phyloP scores from a whole-genome alignment of 2,329 filamentous ascomycete species.

The Pseudomassariella vexata region DNA sequence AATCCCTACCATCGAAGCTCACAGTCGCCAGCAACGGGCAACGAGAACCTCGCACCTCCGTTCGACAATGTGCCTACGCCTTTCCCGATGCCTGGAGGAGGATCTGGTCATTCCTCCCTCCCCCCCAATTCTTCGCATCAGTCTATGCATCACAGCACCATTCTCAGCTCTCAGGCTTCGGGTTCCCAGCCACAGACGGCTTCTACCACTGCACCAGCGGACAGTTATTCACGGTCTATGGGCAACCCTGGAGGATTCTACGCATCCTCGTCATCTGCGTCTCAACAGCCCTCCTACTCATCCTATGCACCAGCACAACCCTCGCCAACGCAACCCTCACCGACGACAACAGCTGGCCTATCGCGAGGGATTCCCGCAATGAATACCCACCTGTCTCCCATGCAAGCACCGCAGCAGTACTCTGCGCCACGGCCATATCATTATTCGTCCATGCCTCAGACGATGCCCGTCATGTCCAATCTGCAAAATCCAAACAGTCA shows the following conservation, averaged over 20 bases:
- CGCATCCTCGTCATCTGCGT: slow-evolving; percentile 37
- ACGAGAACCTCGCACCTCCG: slow-evolving; percentile 60
- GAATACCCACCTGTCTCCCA: slow-evolving; percentile 33
- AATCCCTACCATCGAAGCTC: slow-evolving; percentile 41
- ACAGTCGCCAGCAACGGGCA: slow-evolving; percentile 51
- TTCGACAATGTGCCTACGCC: slow-evolving; percentile 63
- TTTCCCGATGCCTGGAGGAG: slow-evolving; percentile 50
- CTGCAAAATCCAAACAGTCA: slow-evolving; percentile 67
- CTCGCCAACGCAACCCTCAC: slow-evolving; percentile 36
- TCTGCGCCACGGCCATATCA: slow-evolving; percentile 41
- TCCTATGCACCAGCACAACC: slow-evolving; percentile 32
- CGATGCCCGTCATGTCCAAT: slow-evolving; percentile 72
- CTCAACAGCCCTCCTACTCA: slow-evolving; percentile 40
- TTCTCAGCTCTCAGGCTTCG: slow-evolving; percentile 43
- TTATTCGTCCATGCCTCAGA: slow-evolving; percentile 42
- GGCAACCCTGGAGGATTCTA: slow-evolving; percentile 61
- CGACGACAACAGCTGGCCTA: slow-evolving; percentile 31
- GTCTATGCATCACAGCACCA: slow-evolving; percentile 25
- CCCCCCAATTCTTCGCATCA: slow-evolving; percentile 25
- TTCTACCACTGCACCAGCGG: slow-evolving; percentile 52
- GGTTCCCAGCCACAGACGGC: slow-evolving; percentile 41
- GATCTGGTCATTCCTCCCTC: slow-evolving; percentile 24
- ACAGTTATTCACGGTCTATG: slow-evolving; percentile 51
- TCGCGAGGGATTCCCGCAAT: slow-evolving; percentile 31
- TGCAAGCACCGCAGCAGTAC: slow-evolving; percentile 51